Evolutionary conservation across 2,329 filamentous ascomycete species (phyloP).

Genomic region (Lecanicillium sp.): DNA sequence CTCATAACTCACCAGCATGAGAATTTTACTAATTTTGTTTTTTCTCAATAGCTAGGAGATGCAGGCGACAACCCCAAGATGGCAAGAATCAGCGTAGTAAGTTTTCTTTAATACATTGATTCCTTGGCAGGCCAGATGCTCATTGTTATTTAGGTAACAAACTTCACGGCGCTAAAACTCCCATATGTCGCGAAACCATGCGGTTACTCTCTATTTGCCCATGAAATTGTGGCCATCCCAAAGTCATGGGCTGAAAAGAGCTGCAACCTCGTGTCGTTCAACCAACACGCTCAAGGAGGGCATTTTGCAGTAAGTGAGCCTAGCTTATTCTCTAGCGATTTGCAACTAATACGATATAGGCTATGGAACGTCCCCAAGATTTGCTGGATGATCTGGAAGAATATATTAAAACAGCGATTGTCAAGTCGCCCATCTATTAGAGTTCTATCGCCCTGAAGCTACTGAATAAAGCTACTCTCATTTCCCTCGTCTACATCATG

Average conservation of each 20-base stretch:
- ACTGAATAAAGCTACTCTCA: too few relatives aligned
- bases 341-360: slow-evolving; percentile 13
- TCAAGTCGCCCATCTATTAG: too few relatives aligned
- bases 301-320: slow-evolving; percentile 10
- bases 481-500: too few relatives aligned
- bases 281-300: slow-evolving; percentile 10
- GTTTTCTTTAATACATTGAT: background rate
- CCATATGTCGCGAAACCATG: slow-evolving; percentile 29
- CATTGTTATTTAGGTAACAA: slow-evolving; percentile 2
- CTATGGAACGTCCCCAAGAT: slow-evolving; percentile 30
- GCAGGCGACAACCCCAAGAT: slow-evolving; percentile 16
- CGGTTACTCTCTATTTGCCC: slow-evolving; percentile 36
- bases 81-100: slow-evolving; percentile 10
- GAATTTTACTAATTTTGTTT: too few relatives aligned
- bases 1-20: background rate
- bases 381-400: slow-evolving; percentile 35
- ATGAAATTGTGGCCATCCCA: slow-evolving; percentile 31
- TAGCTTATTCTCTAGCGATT: background rate
- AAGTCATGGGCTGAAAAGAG: slow-evolving; percentile 22
- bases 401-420: slow-evolving; percentile 21
- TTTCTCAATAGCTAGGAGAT: too few relatives aligned
- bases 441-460: too few relatives aligned
- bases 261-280: slow-evolving; percentile 28
- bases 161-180: slow-evolving; percentile 6
- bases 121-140: background rate